Conservation (phyloP, 192 early-diverging fungal species). For the Coemansia sp. region DNA sequence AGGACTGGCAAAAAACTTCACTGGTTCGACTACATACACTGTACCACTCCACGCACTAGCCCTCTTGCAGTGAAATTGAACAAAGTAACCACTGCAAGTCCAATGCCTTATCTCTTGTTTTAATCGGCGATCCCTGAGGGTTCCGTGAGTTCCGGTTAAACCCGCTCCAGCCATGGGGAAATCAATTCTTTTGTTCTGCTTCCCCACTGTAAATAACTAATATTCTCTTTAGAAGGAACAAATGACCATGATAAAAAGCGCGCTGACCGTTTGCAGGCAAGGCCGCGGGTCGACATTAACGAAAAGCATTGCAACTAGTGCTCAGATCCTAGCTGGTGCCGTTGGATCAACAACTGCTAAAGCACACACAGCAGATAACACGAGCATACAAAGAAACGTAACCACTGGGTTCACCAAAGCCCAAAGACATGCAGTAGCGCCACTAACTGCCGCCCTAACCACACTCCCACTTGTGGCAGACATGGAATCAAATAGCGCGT, state of each 20-base stretch:
- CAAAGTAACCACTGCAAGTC: too few species aligned
- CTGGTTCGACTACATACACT: too few species aligned
- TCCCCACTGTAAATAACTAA: background rate
- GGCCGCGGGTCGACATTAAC: background rate
- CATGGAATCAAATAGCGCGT: slow-evolving; percentile 6
- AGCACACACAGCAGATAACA: background rate
- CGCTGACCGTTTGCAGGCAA: background rate
- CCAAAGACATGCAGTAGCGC: background rate
- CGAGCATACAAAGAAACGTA: background rate
- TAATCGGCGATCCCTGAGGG: background rate
- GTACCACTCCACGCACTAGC: too few species aligned
- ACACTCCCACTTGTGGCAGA: slow-evolving; percentile 10
- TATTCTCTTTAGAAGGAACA: background rate
- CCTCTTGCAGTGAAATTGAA: too few species aligned
- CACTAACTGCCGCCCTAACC: slow-evolving; percentile 4
- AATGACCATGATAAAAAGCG: background rate
- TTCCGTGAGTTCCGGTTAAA: background rate
- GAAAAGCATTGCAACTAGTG: background rate
- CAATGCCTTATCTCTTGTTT: background rate
- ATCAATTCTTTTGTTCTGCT: background rate
- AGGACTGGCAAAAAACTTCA: too few species aligned
- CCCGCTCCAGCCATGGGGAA: background rate
- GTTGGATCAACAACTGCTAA: background rate
- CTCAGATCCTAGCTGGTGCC: background rate
- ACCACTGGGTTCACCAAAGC: background rate